These are phyloP conservation scores for Sordariomycetes sp. DNA, from an alignment of 2,329 filamentous ascomycete species.

Conservation along the genomic window DNA sequence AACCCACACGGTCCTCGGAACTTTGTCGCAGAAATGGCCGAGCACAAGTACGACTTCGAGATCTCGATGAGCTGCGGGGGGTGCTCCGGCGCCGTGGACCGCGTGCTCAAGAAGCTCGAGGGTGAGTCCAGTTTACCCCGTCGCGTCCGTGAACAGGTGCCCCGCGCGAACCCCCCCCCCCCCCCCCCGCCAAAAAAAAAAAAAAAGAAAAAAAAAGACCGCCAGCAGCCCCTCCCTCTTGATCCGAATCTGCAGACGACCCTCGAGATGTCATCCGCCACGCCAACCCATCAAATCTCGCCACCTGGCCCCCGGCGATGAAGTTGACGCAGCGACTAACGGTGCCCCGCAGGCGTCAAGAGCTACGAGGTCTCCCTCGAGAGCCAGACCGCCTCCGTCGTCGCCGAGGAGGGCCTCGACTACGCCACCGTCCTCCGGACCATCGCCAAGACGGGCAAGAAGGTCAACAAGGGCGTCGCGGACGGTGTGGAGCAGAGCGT, in stretches of 20 bases:
- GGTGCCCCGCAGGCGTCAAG: constrained; percentile 53
- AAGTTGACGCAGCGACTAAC: background rate
- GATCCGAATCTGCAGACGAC: too few relatives aligned
- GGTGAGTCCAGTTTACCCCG: constrained; percentile 45
- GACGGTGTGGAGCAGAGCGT: constrained; percentile 48
- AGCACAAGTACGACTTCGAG: constrained; percentile 91
- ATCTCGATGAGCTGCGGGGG: constrained; percentile 90
- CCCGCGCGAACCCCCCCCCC: background rate
- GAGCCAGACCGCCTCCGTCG: constrained; percentile 66
- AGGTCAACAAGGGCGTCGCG: constrained; percentile 63
- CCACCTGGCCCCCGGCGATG: background rate
- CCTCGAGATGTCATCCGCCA: background rate
- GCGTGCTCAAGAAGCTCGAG: constrained; percentile 83
- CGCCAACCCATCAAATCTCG: background rate
- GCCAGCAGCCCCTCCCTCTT: too few relatives aligned
- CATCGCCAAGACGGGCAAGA: constrained; percentile 93
- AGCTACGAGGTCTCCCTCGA: constrained; percentile 81
- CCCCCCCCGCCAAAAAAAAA: too few relatives aligned
- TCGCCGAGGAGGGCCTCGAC: constrained; percentile 52
- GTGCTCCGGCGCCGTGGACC: constrained; percentile 88
- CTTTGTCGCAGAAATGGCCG: constrained; percentile 41
- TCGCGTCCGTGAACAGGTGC: background rate
- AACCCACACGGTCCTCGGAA: background rate
- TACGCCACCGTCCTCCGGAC: constrained; percentile 76
- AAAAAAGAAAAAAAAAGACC: too few relatives aligned